Evolutionary conservation across 2,329 filamentous ascomycete species (phyloP).

Genomic region (Pseudogymnoascus sp.): DNA sequence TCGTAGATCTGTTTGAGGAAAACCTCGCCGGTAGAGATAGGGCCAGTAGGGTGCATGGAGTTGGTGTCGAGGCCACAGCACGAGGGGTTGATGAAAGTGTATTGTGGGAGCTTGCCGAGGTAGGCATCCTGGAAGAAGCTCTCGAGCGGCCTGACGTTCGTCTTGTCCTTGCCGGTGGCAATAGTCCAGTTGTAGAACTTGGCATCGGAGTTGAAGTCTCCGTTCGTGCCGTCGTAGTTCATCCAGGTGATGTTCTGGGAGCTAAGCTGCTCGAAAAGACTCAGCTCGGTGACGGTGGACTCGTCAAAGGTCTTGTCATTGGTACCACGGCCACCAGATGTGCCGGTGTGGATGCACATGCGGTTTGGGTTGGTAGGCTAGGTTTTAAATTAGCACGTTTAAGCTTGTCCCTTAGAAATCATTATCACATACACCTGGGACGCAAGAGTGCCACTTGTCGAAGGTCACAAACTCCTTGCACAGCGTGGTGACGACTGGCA

Average conservation of each 20-base stretch:
- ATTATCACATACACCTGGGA: slow-evolving; percentile 33
- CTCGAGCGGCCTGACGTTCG: slow-evolving; percentile 30
- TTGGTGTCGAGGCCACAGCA: slow-evolving; percentile 32
- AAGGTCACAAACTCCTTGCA: slow-evolving; percentile 38
- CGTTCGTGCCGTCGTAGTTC: slow-evolving; percentile 34
- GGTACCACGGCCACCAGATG: slow-evolving; percentile 32
- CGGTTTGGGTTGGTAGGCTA: slow-evolving; percentile 38
- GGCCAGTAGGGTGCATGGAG: slow-evolving; percentile 38
- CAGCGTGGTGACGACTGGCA: slow-evolving; percentile 34
- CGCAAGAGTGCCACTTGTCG: slow-evolving; percentile 36
- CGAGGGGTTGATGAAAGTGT: slow-evolving; percentile 42
- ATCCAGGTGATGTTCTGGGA: slow-evolving; percentile 36
- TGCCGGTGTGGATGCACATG: slow-evolving; percentile 31
- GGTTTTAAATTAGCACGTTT: slow-evolving; percentile 9
- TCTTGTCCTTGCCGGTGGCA: slow-evolving; percentile 26
- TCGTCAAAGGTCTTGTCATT: slow-evolving; percentile 30
- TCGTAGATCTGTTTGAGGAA: slow-evolving; percentile 41
- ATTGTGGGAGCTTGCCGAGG: slow-evolving; percentile 35
- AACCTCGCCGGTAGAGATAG: slow-evolving; percentile 36
- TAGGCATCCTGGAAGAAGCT: slow-evolving; percentile 38
- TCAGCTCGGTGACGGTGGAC: slow-evolving; percentile 30
- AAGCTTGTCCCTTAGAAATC: not conserved
- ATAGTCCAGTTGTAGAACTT: slow-evolving; percentile 37
- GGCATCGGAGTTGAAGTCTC: slow-evolving; percentile 36
- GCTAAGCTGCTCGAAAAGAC: slow-evolving; percentile 34